Base-by-base conservation (phyloP, 371 early-diverging fungal species). In the Haplosporangium sp. region DNA sequence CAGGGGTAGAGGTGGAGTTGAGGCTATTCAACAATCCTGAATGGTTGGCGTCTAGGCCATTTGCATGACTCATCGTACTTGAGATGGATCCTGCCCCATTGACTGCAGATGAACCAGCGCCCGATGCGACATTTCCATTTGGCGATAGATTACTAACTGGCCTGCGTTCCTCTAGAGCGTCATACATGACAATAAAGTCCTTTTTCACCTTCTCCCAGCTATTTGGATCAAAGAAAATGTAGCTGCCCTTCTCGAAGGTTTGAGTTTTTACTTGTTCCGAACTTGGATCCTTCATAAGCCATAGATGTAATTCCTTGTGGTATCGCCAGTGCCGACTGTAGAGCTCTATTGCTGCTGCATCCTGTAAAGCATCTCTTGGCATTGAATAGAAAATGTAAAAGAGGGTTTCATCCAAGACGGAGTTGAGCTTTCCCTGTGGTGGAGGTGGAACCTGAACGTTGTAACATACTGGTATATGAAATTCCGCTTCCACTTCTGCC, bases 351-450 rank as follows among this genome's bases (percentile, higher is more conserved):
- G 97, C 97, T n/a, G 96, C 96, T 35, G 92, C 92, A 71, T 96
- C 95, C 87, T 97, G 97, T 45, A 95, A 76, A 65, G 92, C 88
- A 65, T 96, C 95, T 57, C 93, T 88, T 39, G 96, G 96, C 88
- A 95, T 88, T 13, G 96, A 89, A 85, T 98, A 98, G 85, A 98
- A 98, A 44, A 96, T 91, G 86, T 97, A 98, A 76, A 98, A 96
- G 61, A 98, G 87, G 8, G 97, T 95, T 74, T 97, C 97, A 58
- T 98, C 98, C 52, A 91, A 85, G 38, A 95, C 89, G 8, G 88
- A 83, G 34, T 86, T 73, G 63, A 97, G 87, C 66, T 90, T 92
- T 65, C 87, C 85, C 67, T 90, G 87, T n/a, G 92, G 89, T 40
- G 92, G 89, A 63, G 94, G 94, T 61, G 93, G 90, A 27, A 88